phyloP scores from a whole-genome alignment of 1,284 basidiomycete genomes.

The Ganoderma multipileum region DNA sequence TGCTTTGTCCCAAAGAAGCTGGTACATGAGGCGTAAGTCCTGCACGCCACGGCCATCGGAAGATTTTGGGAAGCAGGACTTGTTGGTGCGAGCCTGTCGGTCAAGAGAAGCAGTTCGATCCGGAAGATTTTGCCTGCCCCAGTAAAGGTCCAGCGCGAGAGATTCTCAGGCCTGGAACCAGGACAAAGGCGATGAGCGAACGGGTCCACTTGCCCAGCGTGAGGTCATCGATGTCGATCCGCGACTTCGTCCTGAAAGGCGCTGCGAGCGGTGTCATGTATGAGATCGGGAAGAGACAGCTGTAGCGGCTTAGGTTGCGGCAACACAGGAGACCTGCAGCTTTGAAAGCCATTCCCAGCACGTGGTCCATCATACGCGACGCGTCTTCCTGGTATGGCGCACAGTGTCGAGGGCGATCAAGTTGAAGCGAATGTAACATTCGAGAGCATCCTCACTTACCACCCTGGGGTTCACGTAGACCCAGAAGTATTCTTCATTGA shows the following conservation, averaged over 20 bases:
- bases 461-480: too few relatives aligned
- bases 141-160: neutral
- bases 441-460: too few relatives aligned
- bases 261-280: neutral
- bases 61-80: neutral
- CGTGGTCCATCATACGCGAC: neutral
- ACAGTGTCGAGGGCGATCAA: too few relatives aligned
- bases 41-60: neutral
- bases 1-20: neutral
- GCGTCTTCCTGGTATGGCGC: neutral
- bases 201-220: neutral
- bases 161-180: neutral
- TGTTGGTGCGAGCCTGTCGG: neutral
- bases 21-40: neutral
- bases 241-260: neutral
- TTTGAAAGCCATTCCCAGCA: neutral
- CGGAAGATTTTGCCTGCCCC: neutral
- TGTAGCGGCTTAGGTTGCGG: neutral
- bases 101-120: neutral
- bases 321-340: too few relatives aligned
- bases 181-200: too few relatives aligned
- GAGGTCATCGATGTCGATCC: neutral
- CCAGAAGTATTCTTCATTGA: too few relatives aligned
- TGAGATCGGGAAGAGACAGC: neutral
- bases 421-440: too few relatives aligned